Conservation (phyloP, 306 rosid species). For the Dryas alaskensis region DNA sequence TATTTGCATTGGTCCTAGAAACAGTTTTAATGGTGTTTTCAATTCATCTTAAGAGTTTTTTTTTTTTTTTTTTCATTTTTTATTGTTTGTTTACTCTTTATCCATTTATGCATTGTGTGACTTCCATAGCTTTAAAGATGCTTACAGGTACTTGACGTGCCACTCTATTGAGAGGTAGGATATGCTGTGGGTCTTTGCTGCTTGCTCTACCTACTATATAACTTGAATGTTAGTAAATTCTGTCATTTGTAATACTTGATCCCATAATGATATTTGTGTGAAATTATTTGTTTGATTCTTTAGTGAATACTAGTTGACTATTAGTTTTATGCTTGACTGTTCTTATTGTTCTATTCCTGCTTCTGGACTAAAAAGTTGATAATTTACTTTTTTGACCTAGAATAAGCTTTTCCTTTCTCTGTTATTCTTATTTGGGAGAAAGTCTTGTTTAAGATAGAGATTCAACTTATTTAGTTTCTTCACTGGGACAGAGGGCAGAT, state of each 20-base stretch:
- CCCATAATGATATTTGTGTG: constrained; percentile 20
- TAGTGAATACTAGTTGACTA: not conserved
- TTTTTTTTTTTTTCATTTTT: not conserved
- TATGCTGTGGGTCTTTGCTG: constrained; percentile 80
- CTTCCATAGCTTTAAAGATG: constrained; percentile 71
- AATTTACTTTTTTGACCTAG: not conserved
- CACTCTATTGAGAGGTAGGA: constrained; percentile 84
- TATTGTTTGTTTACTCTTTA: constrained; percentile 22
- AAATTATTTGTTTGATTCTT: constrained; percentile 19
- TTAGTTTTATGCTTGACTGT: constrained; percentile 13
- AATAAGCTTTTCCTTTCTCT: constrained; percentile 18
- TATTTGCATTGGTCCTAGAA: constrained; percentile 20
- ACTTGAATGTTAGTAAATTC: constrained; percentile 70
- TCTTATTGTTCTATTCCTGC: not conserved
- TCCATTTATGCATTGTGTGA: constrained; percentile 41
- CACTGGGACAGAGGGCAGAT: constrained; percentile 74
- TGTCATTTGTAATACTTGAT: constrained; percentile 48
- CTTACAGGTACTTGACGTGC: constrained; percentile 84
- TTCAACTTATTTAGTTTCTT: constrained; percentile 37
- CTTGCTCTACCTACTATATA: constrained; percentile 65
- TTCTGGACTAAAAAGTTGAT: not conserved
- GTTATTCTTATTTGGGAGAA: constrained; percentile 9
- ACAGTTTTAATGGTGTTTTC: constrained; percentile 18
- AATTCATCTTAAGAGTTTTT: constrained; percentile 25
- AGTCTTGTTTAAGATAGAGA: constrained; percentile 27